phyloP scores from a whole-genome alignment of 768 basidiomycete genomes.

The Rhizopogon vulgaris region DNA sequence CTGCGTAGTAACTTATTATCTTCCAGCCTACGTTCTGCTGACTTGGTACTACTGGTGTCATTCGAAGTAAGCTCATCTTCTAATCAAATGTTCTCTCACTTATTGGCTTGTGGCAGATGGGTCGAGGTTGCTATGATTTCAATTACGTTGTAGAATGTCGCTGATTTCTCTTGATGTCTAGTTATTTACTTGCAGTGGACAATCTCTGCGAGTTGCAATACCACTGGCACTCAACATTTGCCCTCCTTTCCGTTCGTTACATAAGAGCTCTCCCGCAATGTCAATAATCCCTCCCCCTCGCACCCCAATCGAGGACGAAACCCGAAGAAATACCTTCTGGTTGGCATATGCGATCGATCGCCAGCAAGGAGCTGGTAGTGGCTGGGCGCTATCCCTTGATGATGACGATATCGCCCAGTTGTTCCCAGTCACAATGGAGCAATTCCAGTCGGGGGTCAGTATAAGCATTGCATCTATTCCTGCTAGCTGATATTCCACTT shows the following conservation, averaged over 20 bases:
- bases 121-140: constrained; percentile 46
- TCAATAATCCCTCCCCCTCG: constrained; percentile 56
- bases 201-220: constrained; percentile 50
- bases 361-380: constrained; percentile 59
- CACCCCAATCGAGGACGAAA: constrained; percentile 64
- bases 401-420: constrained; percentile 71
- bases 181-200: constrained; percentile 56
- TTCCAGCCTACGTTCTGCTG: constrained; percentile 53
- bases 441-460: constrained; percentile 58
- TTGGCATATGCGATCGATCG: constrained; percentile 65
- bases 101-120: constrained; percentile 42
- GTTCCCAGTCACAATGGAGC: constrained; percentile 54
- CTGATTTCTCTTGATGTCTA: constrained; percentile 20
- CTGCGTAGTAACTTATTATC: not conserved
- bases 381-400: constrained; percentile 66
- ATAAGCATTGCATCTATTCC: not conserved
- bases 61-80: constrained; percentile 43
- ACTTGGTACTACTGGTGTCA: constrained; percentile 74
- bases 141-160: not conserved
- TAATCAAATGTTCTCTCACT: not conserved
- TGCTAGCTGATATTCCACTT: constrained; percentile 5
- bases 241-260: constrained; percentile 59
- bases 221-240: constrained; percentile 69
- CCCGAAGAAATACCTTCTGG: constrained; percentile 69
- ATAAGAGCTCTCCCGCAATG: constrained; percentile 49